Evolutionary conservation across 495 filamentous ascomycete genomes (phyloP).

Genomic region (Bombardia bombarda): DNA sequence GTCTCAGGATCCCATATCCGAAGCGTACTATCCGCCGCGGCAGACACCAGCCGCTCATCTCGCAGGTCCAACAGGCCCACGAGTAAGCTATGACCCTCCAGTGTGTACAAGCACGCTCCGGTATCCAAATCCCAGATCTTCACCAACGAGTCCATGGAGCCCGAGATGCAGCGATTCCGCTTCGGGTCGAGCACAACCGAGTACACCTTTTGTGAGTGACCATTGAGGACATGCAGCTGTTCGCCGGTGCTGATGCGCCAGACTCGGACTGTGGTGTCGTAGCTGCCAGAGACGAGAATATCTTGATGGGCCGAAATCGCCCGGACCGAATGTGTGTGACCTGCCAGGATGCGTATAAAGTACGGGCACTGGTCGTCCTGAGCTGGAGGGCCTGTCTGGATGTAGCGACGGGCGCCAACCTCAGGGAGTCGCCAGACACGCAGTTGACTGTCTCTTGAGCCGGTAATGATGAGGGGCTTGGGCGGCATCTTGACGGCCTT

Average conservation of each 20-base stretch:
- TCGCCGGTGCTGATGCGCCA: slow-evolving; percentile 98
- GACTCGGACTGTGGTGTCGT: slow-evolving; percentile 91
- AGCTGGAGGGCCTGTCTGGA: slow-evolving; percentile 63
- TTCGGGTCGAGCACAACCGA: slow-evolving; percentile 92
- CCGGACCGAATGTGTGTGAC: slow-evolving; percentile 91
- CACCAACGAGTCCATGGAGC: slow-evolving; percentile 95
- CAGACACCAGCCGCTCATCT: slow-evolving; percentile 83
- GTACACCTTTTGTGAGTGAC: slow-evolving; percentile 91
- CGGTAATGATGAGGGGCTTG: slow-evolving; percentile 91
- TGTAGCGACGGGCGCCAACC: slow-evolving; percentile 62
- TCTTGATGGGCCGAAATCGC: slow-evolving; percentile 95
- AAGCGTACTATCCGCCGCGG: slow-evolving; percentile 89
- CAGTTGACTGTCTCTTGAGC: slow-evolving; percentile 89
- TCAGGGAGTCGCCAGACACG: slow-evolving; percentile 95
- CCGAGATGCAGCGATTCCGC: slow-evolving; percentile 92
- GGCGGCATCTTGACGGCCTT: slow-evolving; percentile 79
- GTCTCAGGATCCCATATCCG: slow-evolving; percentile 96
- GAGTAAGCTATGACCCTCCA: slow-evolving; percentile 90
- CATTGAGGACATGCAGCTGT: slow-evolving; percentile 75
- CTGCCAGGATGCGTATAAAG: slow-evolving; percentile 78
- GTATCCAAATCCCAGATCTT: slow-evolving; percentile 98
- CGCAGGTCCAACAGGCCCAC: slow-evolving; percentile 86
- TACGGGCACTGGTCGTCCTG: slow-evolving; percentile 87
- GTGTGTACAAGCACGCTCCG: slow-evolving; percentile 74
- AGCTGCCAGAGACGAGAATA: slow-evolving; percentile 96